Evolutionary conservation across 2,329 filamentous ascomycete species (phyloP), one percentile per base, ranked within the genome.

Genomic region (Eurotiales sp.): DNA sequence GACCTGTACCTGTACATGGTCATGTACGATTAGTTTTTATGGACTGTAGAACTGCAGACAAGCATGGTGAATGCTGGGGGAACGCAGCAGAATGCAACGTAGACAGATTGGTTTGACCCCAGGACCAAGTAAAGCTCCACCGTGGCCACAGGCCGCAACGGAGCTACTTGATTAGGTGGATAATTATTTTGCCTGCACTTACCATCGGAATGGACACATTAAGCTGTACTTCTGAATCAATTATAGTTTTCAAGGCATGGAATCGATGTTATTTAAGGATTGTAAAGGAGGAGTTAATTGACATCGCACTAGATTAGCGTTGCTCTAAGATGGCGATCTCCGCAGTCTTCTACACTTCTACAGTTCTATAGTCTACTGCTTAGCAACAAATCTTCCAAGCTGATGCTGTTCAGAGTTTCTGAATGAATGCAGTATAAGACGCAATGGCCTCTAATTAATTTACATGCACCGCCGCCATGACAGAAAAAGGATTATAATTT

Each of bases 401-500:
- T n/a, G n/a, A n/a, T n/a, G n/a, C n/a, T n/a, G n/a, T n/a, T 45
- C 43, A 23, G 21, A 32, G 25, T 27, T 6, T 27, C 25, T 27
- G 25, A 25, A 25, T 37, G 23, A 21, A 25, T 22, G 17, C 19
- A 21, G 44, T 25, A 23, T 17, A 29, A 15, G 14, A 40, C 25
- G 46, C 40, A 42, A 52, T 50, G 12, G 52, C 54, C 27, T 54
- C 51, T 56, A 55, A 32, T 34, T 53, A 52, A 43, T 55, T 56
- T 56, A 55, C 52, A 56, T 46, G 45, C 39, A 43, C 41, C 50
- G 21, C 41, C n/a, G 22, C 48, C 21, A 42, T 29, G 30, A 17
- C 15, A 12, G 14, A 40, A 42, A 32, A 25, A 44, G 36, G 21
- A 32, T 72, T 85, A 96, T 74, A 96, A 77, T 77, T 96, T 96